These are phyloP conservation scores for Wickerhamomyces tratensis DNA, from an alignment of 805 yeast genomes.

Conservation along the genomic window DNA sequence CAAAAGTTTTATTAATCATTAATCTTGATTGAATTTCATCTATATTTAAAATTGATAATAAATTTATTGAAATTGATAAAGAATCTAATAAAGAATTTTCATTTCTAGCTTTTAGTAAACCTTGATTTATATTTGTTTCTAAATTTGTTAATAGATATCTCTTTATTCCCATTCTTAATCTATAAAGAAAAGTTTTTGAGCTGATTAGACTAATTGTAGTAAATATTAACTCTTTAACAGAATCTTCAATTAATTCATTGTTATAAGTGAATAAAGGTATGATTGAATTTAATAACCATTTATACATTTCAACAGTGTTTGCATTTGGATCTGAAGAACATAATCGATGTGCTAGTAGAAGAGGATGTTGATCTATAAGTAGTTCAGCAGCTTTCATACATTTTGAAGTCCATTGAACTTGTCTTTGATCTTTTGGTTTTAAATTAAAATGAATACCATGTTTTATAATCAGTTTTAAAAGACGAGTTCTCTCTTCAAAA, in stretches of 20 bases:
- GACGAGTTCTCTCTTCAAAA: not conserved
- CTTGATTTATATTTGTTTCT: constrained; percentile 4
- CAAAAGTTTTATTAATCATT: constrained; percentile 12
- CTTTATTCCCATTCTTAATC: constrained; percentile 12
- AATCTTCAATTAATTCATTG: constrained; percentile 6
- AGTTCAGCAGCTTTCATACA: constrained; percentile 15
- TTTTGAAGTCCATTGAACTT: constrained; percentile 8
- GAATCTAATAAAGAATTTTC: constrained; percentile 4
- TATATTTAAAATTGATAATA: constrained; percentile 15
- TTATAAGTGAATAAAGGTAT: constrained; percentile 8
- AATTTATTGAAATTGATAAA: constrained; percentile 10
- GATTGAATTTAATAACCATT: constrained; percentile 13
- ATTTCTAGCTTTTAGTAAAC: constrained; percentile 7
- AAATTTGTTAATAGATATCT: constrained; percentile 6
- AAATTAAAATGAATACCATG: constrained; percentile 11
- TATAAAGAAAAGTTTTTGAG: constrained; percentile 10
- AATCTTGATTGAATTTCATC: constrained; percentile 11
- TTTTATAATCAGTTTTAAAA: constrained; percentile 11
- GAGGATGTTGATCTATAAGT: constrained; percentile 12
- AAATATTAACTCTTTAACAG: constrained; percentile 12
- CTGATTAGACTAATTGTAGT: constrained; percentile 13
- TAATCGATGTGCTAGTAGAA: constrained; percentile 8
- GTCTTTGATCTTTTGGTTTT: constrained; percentile 7
- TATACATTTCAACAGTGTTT: constrained; percentile 4
- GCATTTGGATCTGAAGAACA: not conserved